These are phyloP conservation scores for Parietaria judaica DNA, from an alignment of 306 rosid genomes.

Conservation along the genomic window DNA sequence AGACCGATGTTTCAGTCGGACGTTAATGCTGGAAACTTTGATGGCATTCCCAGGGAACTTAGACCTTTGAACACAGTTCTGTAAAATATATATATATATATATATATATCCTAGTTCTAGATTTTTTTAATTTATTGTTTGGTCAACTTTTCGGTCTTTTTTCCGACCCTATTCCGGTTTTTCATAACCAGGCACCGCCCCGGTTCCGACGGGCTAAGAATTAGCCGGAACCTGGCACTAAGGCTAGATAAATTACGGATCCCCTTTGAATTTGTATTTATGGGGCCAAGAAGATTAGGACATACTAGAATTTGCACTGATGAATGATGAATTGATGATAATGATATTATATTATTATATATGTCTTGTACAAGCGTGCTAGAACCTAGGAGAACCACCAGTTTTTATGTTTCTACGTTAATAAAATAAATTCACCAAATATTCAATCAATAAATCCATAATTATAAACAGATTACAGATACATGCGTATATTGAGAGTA, in stretches of 20 bases:
- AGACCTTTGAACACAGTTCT: slow-evolving; percentile 60
- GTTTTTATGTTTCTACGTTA: too few species aligned
- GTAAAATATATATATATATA: slow-evolving; percentile 18
- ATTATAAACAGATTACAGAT: background rate
- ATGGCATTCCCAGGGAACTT: slow-evolving; percentile 66
- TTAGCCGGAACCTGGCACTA: too few species aligned
- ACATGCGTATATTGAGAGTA: too few species aligned
- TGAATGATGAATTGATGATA: background rate
- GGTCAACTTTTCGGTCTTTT: background rate
- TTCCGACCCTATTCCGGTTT: too few species aligned
- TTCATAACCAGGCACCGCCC: too few species aligned
- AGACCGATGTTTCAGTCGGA: slow-evolving; percentile 72
- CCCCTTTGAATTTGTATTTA: background rate
- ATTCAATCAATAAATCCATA: background rate
- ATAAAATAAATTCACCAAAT: too few species aligned
- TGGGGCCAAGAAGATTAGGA: background rate
- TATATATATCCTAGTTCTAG: background rate
- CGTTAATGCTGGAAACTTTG: slow-evolving; percentile 69
- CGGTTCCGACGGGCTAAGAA: too few species aligned
- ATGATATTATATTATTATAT: too few species aligned
- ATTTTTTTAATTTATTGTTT: background rate
- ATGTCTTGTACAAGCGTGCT: too few species aligned
- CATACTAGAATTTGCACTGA: background rate
- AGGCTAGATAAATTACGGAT: too few species aligned
- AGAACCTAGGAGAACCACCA: too few species aligned